Percentiles rank a stretch among this genome's conserved stretches.
phyloP scores from a whole-genome alignment of 805 yeast species.

The Lachancea kluyveri region DNA sequence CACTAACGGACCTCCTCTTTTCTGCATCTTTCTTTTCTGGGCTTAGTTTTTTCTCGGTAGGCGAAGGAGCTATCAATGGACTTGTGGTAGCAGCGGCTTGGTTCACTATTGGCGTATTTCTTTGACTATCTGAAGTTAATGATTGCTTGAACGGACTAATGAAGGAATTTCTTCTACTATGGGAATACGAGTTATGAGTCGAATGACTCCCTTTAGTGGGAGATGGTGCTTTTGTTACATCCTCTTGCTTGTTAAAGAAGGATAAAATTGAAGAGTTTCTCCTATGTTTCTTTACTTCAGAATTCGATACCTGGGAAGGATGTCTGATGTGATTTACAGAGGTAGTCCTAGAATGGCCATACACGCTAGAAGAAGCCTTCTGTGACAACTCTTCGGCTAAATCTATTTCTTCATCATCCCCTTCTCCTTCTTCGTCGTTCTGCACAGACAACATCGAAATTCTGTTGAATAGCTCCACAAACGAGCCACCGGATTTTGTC shows the following conservation, averaged over 20 bases:
- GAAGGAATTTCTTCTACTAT: constrained; percentile 17
- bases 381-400: constrained; percentile 11
- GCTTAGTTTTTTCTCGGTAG: too few species aligned
- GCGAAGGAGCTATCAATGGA: too few species aligned
- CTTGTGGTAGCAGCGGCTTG: too few species aligned
- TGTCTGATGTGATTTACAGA: constrained; percentile 14
- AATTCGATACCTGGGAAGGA: constrained; percentile 16
- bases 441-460: constrained; percentile 22
- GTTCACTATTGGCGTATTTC: too few species aligned
- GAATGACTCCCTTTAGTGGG: constrained; percentile 10
- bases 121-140: too few species aligned
- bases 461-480: constrained; percentile 30
- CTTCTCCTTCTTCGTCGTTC: constrained; percentile 3
- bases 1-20: constrained; percentile 47
- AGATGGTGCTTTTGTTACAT: constrained; percentile 9
- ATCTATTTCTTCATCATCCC: constrained; percentile 1
- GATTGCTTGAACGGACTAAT: constrained; percentile 15
- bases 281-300: constrained; percentile 37
- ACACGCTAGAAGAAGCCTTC: constrained; percentile 41
- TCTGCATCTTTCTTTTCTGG: constrained; percentile 16
- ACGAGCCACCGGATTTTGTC: constrained; percentile 29
- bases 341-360: constrained; percentile 24
- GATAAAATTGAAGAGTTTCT: constrained; percentile 58
- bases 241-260: constrained; percentile 31
- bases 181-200: constrained; percentile 8